Evolutionary conservation across 805 yeast species (phyloP), one percentile per base, ranked within the genome.

Genomic region (Lachancea meyersii): DNA sequence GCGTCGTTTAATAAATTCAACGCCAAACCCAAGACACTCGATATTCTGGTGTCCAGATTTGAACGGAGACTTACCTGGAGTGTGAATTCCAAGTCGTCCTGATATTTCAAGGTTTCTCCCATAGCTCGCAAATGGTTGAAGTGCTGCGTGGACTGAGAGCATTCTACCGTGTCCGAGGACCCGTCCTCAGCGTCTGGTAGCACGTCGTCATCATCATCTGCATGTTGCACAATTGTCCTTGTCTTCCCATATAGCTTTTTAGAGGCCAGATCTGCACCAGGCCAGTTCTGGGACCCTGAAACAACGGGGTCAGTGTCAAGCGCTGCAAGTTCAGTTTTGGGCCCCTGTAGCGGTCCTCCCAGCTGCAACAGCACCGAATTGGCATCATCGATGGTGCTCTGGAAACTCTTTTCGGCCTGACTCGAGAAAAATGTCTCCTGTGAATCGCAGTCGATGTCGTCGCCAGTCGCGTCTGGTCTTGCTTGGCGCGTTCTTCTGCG

Each of bases 41-140:
- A 49, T n/a, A 47, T 44, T 9, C 47, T 44, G 8, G 40, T 19
- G 1, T 14, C 16, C 6, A 28, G 7, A n/a, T 31, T 19, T 13
- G 32, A 19, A 13, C 43, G 30, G 24, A 41, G 18, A 8, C 21
- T 34, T 7, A 30, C 40, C 4, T 53, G 38, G 13, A 31, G 5
- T 5, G 68, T 39, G 41, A 65, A 67, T n/a, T 57, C 65, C 26
- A 63, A 45, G 24, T 69, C 71, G 39, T 68, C 69, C 33, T 52
- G 52, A 35, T 50, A 60, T 41, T 64, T 61, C 2, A 63, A 45
- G 13, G 54, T 53, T 19, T 57, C 56, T 2, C 76, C 76, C 43
- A 58, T 52, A 24, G 53, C 54, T 40, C 49, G 56, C 37, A 61
- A 42, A 40, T 59, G 63, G 36, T 55, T 55, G 35, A 49, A 55